These are phyloP conservation scores for Acanthamoeba sp. DNA, from an alignment of 208 protist species.

Conservation along the genomic window DNA sequence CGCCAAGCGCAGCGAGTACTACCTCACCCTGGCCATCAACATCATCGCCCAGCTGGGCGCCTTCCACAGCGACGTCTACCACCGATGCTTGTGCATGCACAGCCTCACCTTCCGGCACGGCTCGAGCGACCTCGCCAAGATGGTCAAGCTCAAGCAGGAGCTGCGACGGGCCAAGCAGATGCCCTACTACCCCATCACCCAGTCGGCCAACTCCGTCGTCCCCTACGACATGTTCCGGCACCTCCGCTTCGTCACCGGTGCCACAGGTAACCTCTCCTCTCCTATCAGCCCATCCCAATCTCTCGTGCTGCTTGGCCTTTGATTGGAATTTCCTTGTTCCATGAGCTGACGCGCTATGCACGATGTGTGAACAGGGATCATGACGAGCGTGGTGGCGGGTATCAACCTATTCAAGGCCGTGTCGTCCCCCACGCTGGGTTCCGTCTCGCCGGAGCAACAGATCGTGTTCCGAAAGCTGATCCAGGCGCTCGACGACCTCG, in stretches of 20 bases:
- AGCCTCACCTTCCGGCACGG: slow-evolving; percentile 59
- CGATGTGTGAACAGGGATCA: neutral
- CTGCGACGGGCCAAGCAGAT: slow-evolving; percentile 14
- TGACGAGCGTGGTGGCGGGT: slow-evolving; percentile 61
- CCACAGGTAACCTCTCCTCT: neutral
- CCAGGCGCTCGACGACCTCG: slow-evolving; percentile 58
- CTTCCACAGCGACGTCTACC: slow-evolving; percentile 66
- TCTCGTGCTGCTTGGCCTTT: no score
- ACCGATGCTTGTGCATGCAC: slow-evolving; percentile 65
- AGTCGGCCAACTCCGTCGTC: slow-evolving; percentile 9
- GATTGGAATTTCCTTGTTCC: no score
- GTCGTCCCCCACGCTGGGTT: neutral
- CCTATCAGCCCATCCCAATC: no score
- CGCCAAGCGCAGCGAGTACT: slow-evolving; percentile 67
- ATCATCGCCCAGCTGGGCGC: slow-evolving; percentile 54
- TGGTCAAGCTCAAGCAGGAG: slow-evolving; percentile 69
- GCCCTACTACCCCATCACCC: slow-evolving; percentile 61
- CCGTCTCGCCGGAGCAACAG: neutral
- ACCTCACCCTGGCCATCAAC: slow-evolving; percentile 64
- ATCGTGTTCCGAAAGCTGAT: slow-evolving; percentile 53
- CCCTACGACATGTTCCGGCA: slow-evolving; percentile 38
- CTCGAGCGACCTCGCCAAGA: slow-evolving; percentile 32
- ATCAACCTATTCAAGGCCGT: slow-evolving; percentile 58
- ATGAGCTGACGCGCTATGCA: neutral
- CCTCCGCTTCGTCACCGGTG: slow-evolving; percentile 47